Base-by-base conservation (phyloP, 2,329 filamentous ascomycete genomes). In the Scolecobasidium constrictum region DNA sequence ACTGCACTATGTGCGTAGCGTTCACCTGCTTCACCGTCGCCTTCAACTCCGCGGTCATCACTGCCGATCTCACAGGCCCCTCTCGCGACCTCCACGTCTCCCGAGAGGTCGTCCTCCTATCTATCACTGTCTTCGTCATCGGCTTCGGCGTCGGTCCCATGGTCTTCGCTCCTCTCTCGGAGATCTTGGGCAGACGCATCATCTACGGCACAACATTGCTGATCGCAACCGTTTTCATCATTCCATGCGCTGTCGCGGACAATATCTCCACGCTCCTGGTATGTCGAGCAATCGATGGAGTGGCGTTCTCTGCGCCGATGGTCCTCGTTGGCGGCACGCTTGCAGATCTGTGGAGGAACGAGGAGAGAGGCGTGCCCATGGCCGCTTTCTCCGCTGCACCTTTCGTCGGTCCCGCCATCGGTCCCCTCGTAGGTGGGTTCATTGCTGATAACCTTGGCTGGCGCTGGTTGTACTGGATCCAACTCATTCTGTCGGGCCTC, bases 381-480 rank as follows among this genome's bases (percentile, higher is more conserved):
- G 85, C 85, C 3, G 82, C 83, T 13, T 93, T 92, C 59, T 82
- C 76, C 11, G 84, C 85, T 2, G 85, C 85, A 1, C 86, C 86
- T 0, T 92, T 92, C 56, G 72, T 90, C 35, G 86, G 86, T 0
- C 86, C 86, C 38, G 84, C 83, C 2, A 79, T 66, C n/a, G 57
- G 63, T 3, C 66, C 66, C 12, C 50, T 94, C 1, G 72, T 81
- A 5, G 87, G 86, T 50, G 86, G 85, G 9, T 93, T 78, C 56
- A 67, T 92, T 2, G 72, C 73, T 5, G 81, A 87, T 51, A 74
- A 73, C 1, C 63, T 68, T 0, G 81, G 81, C 28, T 92, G 86
- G 86, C 68, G 85, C 50, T 92, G 84, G 83, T 68, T 92, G 0
- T 92, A 92, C 66, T 90, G 83, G 81, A 75, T 94, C 51, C 85